Base-by-base conservation (phyloP, 2,329 filamentous ascomycete genomes). In the Achaetomium macrosporum region DNA sequence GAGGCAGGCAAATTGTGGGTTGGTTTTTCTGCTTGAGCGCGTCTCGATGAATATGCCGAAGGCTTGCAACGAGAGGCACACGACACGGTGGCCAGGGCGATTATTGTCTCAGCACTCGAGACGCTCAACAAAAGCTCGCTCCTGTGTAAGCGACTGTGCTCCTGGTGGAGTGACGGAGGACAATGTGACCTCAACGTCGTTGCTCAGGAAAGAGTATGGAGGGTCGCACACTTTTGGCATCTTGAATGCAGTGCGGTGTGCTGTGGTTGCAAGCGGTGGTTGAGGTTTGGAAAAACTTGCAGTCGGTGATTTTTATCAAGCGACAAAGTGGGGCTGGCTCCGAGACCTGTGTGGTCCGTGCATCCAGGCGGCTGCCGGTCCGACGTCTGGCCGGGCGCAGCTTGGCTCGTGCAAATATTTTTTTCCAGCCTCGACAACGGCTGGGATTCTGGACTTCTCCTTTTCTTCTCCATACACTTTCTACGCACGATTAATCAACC, bases 1-100 rank as follows among this genome's bases (percentile, higher is more conserved):
- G 73, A 78, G 79, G 79, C 75, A 81, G 79, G 79, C 77, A 82
- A 81, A 76, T 74, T 72, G 72, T 78, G 81, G 78, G 67, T 68
- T 44, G 42, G 47, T 11, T 47, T 6, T 10, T 13, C n/a, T 10
- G 9, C 5, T 19, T 13, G 42, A 10, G 36, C 37, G 29, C 3
- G 12, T 25, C 29, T 16, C 43, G 15, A 50, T 31, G n/a, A 16
- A 6, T 13, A 37, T 15, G 35, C 7, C 7, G 15, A n/a, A n/a
- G n/a, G 8, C n/a, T 15, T 8, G 7, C 7, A n/a, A 37, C n/a
- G 35, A n/a, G 15, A 37, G 7, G 15, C 13, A n/a, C 11, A 37
- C 15, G 7, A 16, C 35, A 8, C 35, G n/a, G 35, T n/a, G 15
- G 10, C 35, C 35, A n/a, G n/a, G 12, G 35, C 35, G 35, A 15